Base-by-base conservation (phyloP, 495 filamentous ascomycete genomes). In the Aspergillus avenaceus region DNA sequence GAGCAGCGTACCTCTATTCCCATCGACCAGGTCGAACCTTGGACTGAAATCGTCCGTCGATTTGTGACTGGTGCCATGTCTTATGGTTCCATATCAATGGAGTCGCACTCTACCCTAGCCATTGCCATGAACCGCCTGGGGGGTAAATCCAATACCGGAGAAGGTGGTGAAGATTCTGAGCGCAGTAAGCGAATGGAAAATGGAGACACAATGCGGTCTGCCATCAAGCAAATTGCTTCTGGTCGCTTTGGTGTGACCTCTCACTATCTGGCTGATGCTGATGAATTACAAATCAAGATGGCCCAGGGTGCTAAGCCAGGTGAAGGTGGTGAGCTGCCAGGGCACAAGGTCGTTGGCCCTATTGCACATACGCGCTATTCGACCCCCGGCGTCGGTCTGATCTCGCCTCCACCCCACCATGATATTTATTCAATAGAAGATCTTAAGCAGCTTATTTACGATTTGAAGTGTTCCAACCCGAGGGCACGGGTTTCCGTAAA, bases 241-340 rank as follows among this genome's bases (percentile, higher is more conserved):
- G 93, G 95, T 37, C 88, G 93, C 53, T 99, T 99, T 62, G 93
- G 93, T 77, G 93, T 99, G 52, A 99, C 95, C 8, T 93, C 90
- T 26, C 89, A 95, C 76, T 99, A 97, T 68, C 80, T 99, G n/a
- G 91, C 93, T 32, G 93, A 99, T 67, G 89, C 93, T 12, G 93
- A 99, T 66, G 92, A 99, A 72, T 76, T 99, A 28, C 93, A 99
- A 74, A 99, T 99, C 79, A 99, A 99, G 80, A 99, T 99, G 93
- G 93, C 93, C 8, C 93, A 99, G 72, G 93, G 93, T 60, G 93
- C 93, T 45, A 99, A 99, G 80, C 93, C 93, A 54, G 93, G 93
- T 63, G 93, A 99, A 70, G 93, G 93, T 75, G 93, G 93, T 79
- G 93, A 99, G 67, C 82, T 99, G 54, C 93, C 93, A 26, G 93